A percentile compares a stretch with the other conserved stretches of the same genome.
phyloP scores from a whole-genome alignment of 1,284 basidiomycete species.

The Papiliotrema fonsecae region DNA sequence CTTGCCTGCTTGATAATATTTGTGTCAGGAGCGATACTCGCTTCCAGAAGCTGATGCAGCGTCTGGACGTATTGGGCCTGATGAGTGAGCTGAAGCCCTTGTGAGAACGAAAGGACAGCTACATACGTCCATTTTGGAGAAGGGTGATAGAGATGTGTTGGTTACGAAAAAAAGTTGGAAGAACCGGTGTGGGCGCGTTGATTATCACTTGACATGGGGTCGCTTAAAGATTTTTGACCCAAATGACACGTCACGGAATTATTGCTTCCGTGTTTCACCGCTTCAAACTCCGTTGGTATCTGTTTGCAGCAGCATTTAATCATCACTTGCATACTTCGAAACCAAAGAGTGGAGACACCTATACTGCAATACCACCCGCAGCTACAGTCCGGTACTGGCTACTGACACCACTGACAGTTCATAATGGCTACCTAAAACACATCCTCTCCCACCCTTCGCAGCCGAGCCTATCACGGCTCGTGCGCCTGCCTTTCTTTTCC shows the following conservation, averaged over 20 bases:
- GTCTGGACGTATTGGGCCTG: conserved; percentile 53
- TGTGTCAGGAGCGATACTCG: conserved; percentile 82
- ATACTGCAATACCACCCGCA: too few relatives aligned
- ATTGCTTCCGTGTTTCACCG: too few relatives aligned
- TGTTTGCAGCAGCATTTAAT: too few relatives aligned
- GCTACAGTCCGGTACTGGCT: too few relatives aligned
- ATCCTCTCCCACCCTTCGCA: neutral
- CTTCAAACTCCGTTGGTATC: too few relatives aligned
- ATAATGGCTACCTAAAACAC: neutral
- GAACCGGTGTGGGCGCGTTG: neutral
- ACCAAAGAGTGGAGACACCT: too few relatives aligned
- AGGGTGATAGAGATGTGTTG: neutral
- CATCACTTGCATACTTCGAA: too few relatives aligned
- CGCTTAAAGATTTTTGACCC: too few relatives aligned
- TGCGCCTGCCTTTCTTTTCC: conserved; percentile 7
- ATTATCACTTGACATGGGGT: too few relatives aligned
- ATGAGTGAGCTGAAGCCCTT: neutral
- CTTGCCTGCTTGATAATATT: conserved; percentile 78
- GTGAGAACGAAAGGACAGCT: neutral
- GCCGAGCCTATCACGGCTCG: conserved; percentile 2
- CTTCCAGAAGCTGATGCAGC: conserved; percentile 76
- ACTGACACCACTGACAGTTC: neutral
- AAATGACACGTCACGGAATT: too few relatives aligned
- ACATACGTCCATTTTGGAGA: conserved; percentile 4
- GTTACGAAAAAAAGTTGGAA: conserved; percentile 1